These are phyloP conservation scores for Trametes coccinea DNA, from an alignment of 768 basidiomycete genomes.

Conservation along the genomic window DNA sequence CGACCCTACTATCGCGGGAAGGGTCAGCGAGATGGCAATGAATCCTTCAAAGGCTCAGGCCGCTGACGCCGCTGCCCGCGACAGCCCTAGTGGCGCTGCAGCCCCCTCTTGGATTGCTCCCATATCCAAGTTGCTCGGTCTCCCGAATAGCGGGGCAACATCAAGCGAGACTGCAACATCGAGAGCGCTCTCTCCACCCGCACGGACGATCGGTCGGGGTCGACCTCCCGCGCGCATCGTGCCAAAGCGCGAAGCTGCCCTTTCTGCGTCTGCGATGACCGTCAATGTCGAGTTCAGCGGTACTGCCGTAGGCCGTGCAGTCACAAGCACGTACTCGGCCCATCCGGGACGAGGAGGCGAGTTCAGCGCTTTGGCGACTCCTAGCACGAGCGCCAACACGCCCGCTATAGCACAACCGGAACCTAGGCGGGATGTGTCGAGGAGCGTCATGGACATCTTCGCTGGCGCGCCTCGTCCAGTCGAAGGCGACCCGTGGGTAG, in stretches of 20 bases:
- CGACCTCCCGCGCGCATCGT: conserved; percentile 49
- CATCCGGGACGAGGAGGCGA: conserved; percentile 18
- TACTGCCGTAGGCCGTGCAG: conserved; percentile 57
- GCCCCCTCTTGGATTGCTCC: conserved; percentile 75
- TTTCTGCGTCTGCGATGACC: conserved; percentile 85
- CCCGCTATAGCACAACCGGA: conserved; percentile 16
- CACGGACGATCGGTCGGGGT: conserved; percentile 26
- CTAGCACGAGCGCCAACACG: conserved; percentile 5
- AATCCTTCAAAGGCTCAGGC: conserved; percentile 54
- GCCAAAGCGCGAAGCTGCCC: conserved; percentile 81
- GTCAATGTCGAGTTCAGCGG: conserved; percentile 97
- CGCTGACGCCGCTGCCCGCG: conserved; percentile 39
- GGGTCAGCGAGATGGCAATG: conserved; percentile 70
- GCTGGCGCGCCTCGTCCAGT: conserved; percentile 72
- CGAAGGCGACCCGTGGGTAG: conserved; percentile 70
- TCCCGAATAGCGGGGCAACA: conserved; percentile 34
- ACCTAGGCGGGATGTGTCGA: conserved; percentile 24
- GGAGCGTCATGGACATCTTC: conserved; percentile 81
- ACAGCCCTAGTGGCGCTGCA: conserved; percentile 30
- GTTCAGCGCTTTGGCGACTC: conserved; percentile 13
- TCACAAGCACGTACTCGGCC: conserved; percentile 42
- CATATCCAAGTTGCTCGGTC: conserved; percentile 75
- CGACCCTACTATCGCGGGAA: conserved; percentile 75
- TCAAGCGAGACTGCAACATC: conserved; percentile 30
- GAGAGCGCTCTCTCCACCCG: conserved; percentile 27